phyloP scores from a whole-genome alignment of 768 basidiomycete genomes.

The Russula dissimulans region DNA sequence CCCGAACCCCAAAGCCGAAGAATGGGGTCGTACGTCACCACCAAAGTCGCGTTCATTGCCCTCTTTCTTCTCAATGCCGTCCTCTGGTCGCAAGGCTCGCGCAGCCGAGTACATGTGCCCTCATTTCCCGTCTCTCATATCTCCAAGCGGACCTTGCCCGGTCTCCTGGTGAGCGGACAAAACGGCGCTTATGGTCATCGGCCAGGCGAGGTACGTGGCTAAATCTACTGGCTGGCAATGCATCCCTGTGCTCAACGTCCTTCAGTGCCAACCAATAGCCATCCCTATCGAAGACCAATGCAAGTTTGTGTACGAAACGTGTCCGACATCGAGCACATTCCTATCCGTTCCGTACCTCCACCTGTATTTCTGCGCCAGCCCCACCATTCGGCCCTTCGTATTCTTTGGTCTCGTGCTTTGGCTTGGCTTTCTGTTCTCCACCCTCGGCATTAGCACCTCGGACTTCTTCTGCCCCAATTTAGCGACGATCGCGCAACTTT shows the following conservation, averaged over 20 bases:
- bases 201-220: slow-evolving; percentile 13
- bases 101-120: background rate
- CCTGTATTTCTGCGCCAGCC: slow-evolving; percentile 59
- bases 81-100: slow-evolving; percentile 47
- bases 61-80: slow-evolving; percentile 48
- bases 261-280: slow-evolving; percentile 58
- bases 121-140: background rate
- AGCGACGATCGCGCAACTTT: slow-evolving; percentile 73
- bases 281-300: slow-evolving; percentile 53
- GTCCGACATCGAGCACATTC: slow-evolving; percentile 51
- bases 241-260: background rate
- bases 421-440: slow-evolving; percentile 91
- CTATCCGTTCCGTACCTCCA: slow-evolving; percentile 62
- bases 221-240: background rate
- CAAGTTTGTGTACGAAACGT: slow-evolving; percentile 47
- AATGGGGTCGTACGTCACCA: slow-evolving; percentile 32
- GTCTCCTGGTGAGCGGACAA: background rate
- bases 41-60: slow-evolving; percentile 43
- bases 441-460: slow-evolving; percentile 87
- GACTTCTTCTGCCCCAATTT: slow-evolving; percentile 98
- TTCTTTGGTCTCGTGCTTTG: slow-evolving; percentile 64
- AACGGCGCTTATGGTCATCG: background rate
- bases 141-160: slow-evolving; percentile 5
- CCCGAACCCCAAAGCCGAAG: background rate
- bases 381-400: slow-evolving; percentile 43